Evolutionary conservation across 2,329 filamentous ascomycete species (phyloP), one percentile per base, ranked within the genome.

Genomic region (Drechslera avenae): DNA sequence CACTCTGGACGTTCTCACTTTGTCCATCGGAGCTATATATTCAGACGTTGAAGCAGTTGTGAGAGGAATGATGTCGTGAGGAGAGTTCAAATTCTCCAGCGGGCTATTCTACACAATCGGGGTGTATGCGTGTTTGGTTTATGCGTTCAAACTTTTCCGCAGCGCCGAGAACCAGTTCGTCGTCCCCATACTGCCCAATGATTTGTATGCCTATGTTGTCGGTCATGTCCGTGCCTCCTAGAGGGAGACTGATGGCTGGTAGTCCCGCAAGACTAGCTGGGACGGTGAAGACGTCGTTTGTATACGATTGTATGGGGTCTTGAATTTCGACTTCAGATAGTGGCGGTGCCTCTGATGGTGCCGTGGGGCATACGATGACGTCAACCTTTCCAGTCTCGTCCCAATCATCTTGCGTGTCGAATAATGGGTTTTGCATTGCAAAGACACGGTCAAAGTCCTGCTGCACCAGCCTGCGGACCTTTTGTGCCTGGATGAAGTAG

Each of bases 221-320:
- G 5, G 41, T 61, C 56, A 1, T 63, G 52, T 16, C 55, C 54
- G 2, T 69, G 69, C 52, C 66, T 14, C 74, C 71, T 56, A 88
- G 79, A 0, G 94, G 93, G 9, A 99, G 80, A 60, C 89, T 97
- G 42, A 97, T 83, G 9, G 92, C 90, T 3, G 94, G 94, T 47
- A 99, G 77, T 0, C 94, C 94, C 0, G 93, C 94, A 59, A 99
- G 78, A 75, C 91, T 97, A 2, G 93, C 91, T 1, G 94, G 94
- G 1, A 99, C 93, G 0, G 94, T 97, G 64, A 97, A 93, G 1
- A 97, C 88, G 75, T 99, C 94, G 66, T 94, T 96, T 79, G 89
- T 89, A 68, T 97, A 97, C 1, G 83, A 83, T 63, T 93, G 86
- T n/a, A 96, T 76, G 0, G 81, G 74, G 13, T 76, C 72, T 71